These are phyloP conservation scores for Gynostemma pentaphyllum DNA, from an alignment of 306 rosid genomes.

Conservation along the genomic window DNA sequence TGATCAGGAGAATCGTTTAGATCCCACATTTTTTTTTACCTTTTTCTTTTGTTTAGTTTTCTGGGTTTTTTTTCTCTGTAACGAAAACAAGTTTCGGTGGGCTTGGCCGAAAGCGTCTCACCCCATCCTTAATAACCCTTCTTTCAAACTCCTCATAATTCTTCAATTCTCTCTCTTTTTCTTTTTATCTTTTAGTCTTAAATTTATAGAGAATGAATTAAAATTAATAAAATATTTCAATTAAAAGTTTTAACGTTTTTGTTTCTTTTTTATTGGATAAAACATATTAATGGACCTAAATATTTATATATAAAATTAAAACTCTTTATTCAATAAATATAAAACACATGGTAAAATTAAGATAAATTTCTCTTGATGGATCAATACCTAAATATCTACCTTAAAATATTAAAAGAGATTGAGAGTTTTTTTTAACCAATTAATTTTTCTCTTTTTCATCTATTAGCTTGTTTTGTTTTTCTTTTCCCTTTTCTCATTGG, in stretches of 20 bases:
- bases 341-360: too few relatives aligned
- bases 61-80: neutral
- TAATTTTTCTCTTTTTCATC: neutral
- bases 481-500: conserved; percentile 12
- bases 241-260: too few relatives aligned
- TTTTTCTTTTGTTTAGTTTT: neutral
- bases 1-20: conserved; percentile 80
- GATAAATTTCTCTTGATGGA: too few relatives aligned
- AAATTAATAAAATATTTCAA: too few relatives aligned
- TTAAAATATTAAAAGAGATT: neutral
- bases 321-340: too few relatives aligned
- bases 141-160: neutral
- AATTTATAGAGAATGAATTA: conserved; percentile 4
- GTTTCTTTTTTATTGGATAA: too few relatives aligned
- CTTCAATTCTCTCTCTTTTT: conserved; percentile 9
- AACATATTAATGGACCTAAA: too few relatives aligned
- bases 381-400: too few relatives aligned
- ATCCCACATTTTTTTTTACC: conserved; percentile 74
- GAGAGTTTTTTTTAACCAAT: neutral
- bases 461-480: neutral
- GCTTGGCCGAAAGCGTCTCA: conserved; percentile 26
- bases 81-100: too few relatives aligned
- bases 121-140: conserved; percentile 23
- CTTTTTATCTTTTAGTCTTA: conserved; percentile 16
- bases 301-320: too few relatives aligned